Base-by-base conservation (phyloP, 257 asterid genomes). In the Solanum medicagineum region DNA sequence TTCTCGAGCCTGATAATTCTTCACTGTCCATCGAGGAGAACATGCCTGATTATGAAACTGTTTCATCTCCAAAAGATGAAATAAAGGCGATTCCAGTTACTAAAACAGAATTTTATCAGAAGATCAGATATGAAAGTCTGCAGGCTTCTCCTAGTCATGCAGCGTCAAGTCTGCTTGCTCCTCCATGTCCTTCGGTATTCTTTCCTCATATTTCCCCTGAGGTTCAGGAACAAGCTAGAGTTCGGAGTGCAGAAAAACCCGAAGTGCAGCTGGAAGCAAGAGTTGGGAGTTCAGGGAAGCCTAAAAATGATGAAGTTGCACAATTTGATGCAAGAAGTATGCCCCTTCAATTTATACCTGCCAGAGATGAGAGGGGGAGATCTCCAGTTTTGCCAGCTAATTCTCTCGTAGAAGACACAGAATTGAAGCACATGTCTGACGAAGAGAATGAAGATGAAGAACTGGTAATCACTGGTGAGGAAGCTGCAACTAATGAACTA, bases 361-460 rank as follows among this genome's bases (percentile, higher is more conserved):
- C 87, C 86, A 85, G 81, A 62, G 86, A 81, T 73, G 92, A 89
- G 77, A 88, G 90, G 85, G 90, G 66, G 84, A 84, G 54, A 63
- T 77, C 60, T 73, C 86, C 89, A n/a, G 32, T 57, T 81, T n/a
- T 80, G 55, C 90, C 90, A 79, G 51, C 51, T 85, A 93, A 89
- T 86, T 89, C 90, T 85, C 89, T 84, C 86, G 87, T 68, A 83
- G 88, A 80, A 85, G 77, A 81, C 84, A 86, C 92, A 69, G 89
- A 85, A 75, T 83, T 86, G 80, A 85, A 89, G 62, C 89, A 89
- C 80, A 32, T 86, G 81, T 62, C 83, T 82, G 65, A 60, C 68
- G 93, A 91, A 79, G 91, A 87, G 74, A 40, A 85, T 22, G 93
- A 84, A 81, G 92, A 89, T 88, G 97, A 91, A 84, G 93, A 89